Evolutionary conservation across 2,329 filamentous ascomycete species (phyloP).

Genomic region (Laburnicola sp.): DNA sequence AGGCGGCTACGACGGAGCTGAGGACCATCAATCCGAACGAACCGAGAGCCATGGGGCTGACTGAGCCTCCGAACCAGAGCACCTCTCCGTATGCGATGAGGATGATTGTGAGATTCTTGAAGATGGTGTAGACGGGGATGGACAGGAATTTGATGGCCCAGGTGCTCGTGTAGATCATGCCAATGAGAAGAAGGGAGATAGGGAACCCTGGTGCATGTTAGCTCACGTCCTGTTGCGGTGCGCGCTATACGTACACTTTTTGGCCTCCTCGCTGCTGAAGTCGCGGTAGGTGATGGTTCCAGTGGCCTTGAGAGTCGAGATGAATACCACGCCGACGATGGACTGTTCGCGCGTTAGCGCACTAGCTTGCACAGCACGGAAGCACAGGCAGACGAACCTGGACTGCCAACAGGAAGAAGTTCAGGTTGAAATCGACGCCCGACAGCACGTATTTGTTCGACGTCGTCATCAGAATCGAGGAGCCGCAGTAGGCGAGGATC

Average conservation of each 20-base stretch:
- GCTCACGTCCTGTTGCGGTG: slow-evolving; percentile 15
- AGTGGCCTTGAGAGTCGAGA: slow-evolving; percentile 76
- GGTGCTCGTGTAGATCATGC: slow-evolving; percentile 98
- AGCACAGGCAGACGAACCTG: slow-evolving; percentile 66
- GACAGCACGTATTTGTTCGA: slow-evolving; percentile 99
- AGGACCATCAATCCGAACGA: slow-evolving; percentile 97
- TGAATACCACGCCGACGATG: slow-evolving; percentile 82
- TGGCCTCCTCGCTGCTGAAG: slow-evolving; percentile 88
- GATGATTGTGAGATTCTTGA: slow-evolving; percentile 99
- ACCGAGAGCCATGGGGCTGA: slow-evolving; percentile 82
- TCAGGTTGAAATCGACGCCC: slow-evolving; percentile 88
- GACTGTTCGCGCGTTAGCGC: slow-evolving; percentile 60
- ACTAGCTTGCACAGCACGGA: not conserved
- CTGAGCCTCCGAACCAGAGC: slow-evolving; percentile 93
- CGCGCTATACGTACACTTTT: slow-evolving; percentile 70
- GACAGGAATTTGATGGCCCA: slow-evolving; percentile 96
- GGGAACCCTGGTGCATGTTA: slow-evolving; percentile 75
- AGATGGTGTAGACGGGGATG: slow-evolving; percentile 98
- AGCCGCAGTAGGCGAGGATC: slow-evolving; percentile 86
- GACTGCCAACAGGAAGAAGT: slow-evolving; percentile 89
- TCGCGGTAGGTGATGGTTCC: slow-evolving; percentile 80
- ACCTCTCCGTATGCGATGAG: slow-evolving; percentile 98
- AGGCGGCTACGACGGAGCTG: slow-evolving; percentile 91
- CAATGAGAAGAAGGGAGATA: slow-evolving; percentile 90
- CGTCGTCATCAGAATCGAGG: slow-evolving; percentile 99